These are phyloP conservation scores for Metarhizium sp. DNA, from an alignment of 2,329 filamentous ascomycete species.

Conservation along the genomic window DNA sequence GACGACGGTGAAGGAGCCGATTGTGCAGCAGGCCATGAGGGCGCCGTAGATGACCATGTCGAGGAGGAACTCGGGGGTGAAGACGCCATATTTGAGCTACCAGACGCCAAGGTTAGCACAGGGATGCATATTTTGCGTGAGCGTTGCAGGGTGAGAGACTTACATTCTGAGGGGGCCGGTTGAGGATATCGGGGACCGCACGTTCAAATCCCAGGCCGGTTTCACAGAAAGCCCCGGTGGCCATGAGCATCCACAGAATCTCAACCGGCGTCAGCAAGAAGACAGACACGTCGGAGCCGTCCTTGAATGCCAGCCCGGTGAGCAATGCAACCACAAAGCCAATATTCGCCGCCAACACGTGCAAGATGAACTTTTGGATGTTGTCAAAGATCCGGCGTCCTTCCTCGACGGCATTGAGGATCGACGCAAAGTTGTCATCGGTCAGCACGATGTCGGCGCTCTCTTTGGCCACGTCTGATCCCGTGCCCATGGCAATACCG, in stretches of 20 bases:
- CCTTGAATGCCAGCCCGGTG: constrained; percentile 61
- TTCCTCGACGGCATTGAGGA: constrained; percentile 62
- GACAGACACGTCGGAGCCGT: constrained; percentile 50
- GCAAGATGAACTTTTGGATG: constrained; percentile 54
- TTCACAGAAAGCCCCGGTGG: constrained; percentile 60
- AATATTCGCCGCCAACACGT: constrained; percentile 46
- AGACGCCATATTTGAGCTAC: constrained; percentile 42
- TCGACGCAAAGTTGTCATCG: constrained; percentile 64
- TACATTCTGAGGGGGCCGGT: constrained; percentile 53
- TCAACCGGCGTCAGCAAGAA: constrained; percentile 63
- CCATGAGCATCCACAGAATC: constrained; percentile 68
- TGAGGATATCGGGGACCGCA: constrained; percentile 57
- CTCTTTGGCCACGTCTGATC: constrained; percentile 62
- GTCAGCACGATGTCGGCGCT: constrained; percentile 60
- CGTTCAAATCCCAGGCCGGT: constrained; percentile 64
- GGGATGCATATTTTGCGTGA: neutral
- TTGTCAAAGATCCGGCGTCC: constrained; percentile 64
- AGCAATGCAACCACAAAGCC: constrained; percentile 58
- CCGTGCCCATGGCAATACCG: constrained; percentile 62
- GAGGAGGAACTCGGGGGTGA: constrained; percentile 52
- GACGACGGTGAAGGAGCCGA: constrained; percentile 47
- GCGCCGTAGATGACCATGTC: constrained; percentile 56
- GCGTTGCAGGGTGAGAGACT: constrained; percentile 8
- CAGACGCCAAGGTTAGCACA: neutral
- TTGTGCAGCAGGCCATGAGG: constrained; percentile 51